Evolutionary conservation across 83 land plant genomes (phyloP), one percentile per base, ranked within the genome.

Genomic region (Picea engelmannii): DNA sequence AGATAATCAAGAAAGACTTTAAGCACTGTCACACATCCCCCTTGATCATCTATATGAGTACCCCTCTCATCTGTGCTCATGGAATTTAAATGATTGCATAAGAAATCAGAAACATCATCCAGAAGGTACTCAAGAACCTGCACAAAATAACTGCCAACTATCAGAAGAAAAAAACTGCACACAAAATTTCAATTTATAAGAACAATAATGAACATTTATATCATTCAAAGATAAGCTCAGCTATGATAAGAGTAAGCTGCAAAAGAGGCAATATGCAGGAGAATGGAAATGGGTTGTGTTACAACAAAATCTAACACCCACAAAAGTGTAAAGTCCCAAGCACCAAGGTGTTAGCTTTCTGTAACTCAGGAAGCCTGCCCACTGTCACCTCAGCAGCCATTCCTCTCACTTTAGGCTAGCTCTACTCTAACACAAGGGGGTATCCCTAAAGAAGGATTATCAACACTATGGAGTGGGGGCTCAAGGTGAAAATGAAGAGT

Each of bases 41-140:
- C 86, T 1, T 82, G 88, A 49, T 78, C 80, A 63, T 4, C 60
- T 38, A 15, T 20, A 6, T 55, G 62, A 24, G 69, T 81, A 23
- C 42, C 75, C 21, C 68, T 80, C 18, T 20, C 78, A 52, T 76
- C 79, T 61, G 68, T 49, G 60, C 69, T 78, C 63, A 55, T 44
- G 21, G 63, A 60, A 55, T 66, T 70, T 55, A 64, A 82, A 82
- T 82, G 78, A 70, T 79, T 90, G 66, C 93, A 84, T 69, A 97
- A 76, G 73, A 97, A 97, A 69, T 91, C 95, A 61, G 93, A 84
- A 20, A 95, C 96, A 86, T 97, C 99, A 91, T 97, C 99, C 64
- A 97, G 62, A 40, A 97, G 89, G 78, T 92, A 97, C 81, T 95
- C 94, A 44, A 95, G 88, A 17, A 97, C 96, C 99, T 97, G 91